Evolutionary conservation across 2,329 filamentous ascomycete species (phyloP), one percentile per base, ranked within the genome.

Genomic region (Trichophyton verrucosum): DNA sequence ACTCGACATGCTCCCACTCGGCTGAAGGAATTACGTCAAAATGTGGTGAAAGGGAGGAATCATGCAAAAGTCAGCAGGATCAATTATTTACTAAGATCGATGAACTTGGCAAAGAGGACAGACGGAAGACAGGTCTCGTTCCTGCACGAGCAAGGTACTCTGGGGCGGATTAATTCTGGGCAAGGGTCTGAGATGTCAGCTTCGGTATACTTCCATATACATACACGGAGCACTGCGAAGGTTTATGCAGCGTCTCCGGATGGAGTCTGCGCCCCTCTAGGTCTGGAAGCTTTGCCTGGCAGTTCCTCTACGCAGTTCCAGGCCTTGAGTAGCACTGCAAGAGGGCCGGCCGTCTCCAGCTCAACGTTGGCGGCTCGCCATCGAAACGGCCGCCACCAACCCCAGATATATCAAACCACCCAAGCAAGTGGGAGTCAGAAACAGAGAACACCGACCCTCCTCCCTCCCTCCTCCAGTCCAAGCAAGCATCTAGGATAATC

Each of bases 1-100:
- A 24, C 60, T 65, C 22, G 63, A 60, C 44, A 61, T 64, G 57
- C 56, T 65, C 3, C 64, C 64, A 1, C 42, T 62, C 27, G 63
- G 63, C 6, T 65, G 61, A 65, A 58, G 58, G 20, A 53, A 47
- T 17, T 17, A 51, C 49, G 47, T 30, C 44, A 22, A 11, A 11
- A 11, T 20, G 8, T 24, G 40, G 17, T n/a, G n/a, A 47, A 22
- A 47, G 20, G 7, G 8, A 38, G 33, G 33, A 38, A 13, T 11
- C 11, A 38, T 38, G 33, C 33, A 13, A 9, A 30, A 30, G 7
- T 30, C 27, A 30, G 6, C 27, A 30, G 27, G 27, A 13, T 38
- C 33, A 38, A 38, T 38, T 9, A 33, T 33, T 6, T 33, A 33
- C 20, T 38, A 38, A 20, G 20, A 47, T 47, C 11, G 13, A 22